Evolutionary conservation across 2,329 filamentous ascomycete genomes (phyloP), one percentile per base, ranked within the genome.

Genomic region (Knufia fluminis): DNA sequence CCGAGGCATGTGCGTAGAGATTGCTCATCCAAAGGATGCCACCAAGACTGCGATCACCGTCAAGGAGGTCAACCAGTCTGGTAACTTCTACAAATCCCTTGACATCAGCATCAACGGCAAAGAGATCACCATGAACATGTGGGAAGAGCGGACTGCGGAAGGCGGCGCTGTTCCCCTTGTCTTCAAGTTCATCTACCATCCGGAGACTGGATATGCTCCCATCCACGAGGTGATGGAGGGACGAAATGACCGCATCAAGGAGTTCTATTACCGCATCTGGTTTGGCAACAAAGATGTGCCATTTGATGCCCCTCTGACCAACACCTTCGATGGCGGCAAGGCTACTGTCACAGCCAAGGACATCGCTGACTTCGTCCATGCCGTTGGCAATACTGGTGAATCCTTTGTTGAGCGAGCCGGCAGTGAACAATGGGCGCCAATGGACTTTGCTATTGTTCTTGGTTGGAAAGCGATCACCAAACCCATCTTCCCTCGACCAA

Each of bases 381-480:
- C 92, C 40, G 92, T 98, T 57, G 92, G 94, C 57, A 98, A 98
- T 71, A 95, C 86, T 12, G 91, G 91, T 32, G 92, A 98, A 67
- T 90, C 92, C 6, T 98, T 98, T 59, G 91, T 98, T 47, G 91
- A 97, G 62, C 81, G 91, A 42, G 91, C 90, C 39, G 91, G 89
- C 58, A 97, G 97, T 74, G 83, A 86, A 54, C 86, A 96, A 56
- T 91, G 85, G 60, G 92, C 92, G 6, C 92, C 94, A 26, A 98
- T 98, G 92, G 92, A 98, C 69, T 98, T 95, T 62, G 90, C 90
- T 57, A 95, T 96, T 58, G 90, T 96, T n/a, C 85, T 94, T 45
- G 90, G 90, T 54, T 96, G 90, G 90, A 97, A 98, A 73, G 92
- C 92, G 38, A 98, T 98, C 63, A 98, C 90, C 9, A 97, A 97